phyloP scores from a whole-genome alignment of 2,329 filamentous ascomycete species.

The Pseudocercospora macadamiae region DNA sequence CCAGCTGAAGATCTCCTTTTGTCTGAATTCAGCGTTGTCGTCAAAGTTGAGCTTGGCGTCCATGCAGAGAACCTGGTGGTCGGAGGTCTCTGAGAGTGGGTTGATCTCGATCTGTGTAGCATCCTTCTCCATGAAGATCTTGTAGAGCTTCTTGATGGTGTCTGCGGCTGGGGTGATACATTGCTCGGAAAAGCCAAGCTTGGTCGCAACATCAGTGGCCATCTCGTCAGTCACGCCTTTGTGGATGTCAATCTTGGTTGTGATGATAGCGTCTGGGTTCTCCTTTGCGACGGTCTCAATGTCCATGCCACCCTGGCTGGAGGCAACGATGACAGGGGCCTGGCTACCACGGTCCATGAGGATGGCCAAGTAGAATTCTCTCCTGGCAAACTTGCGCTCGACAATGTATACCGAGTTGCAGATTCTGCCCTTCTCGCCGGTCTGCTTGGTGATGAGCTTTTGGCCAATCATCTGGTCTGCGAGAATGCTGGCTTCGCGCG shows the following conservation, averaged over 20 bases:
- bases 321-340: slow-evolving; percentile 92
- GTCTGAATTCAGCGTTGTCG: slow-evolving; percentile 97
- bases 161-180: slow-evolving; percentile 94
- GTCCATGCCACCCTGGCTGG: slow-evolving; percentile 98
- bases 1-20: slow-evolving; percentile 94
- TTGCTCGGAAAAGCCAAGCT: slow-evolving; percentile 97
- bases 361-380: slow-evolving; percentile 98
- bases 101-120: slow-evolving; percentile 99
- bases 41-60: slow-evolving; percentile 99
- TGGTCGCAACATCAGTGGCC: slow-evolving; percentile 81
- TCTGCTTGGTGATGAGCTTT: slow-evolving; percentile 99
- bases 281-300: slow-evolving; percentile 99
- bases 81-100: slow-evolving; percentile 94
- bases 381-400: slow-evolving; percentile 98
- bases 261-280: slow-evolving; percentile 92
- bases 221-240: slow-evolving; percentile 94
- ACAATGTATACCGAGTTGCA: slow-evolving; percentile 99
- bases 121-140: slow-evolving; percentile 97
- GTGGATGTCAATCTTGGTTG: slow-evolving; percentile 92
- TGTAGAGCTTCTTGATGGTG: slow-evolving; percentile 98
- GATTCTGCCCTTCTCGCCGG: slow-evolving; percentile 85
- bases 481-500: slow-evolving; percentile 94
- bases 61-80: slow-evolving; percentile 98
- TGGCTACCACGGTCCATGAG: slow-evolving; percentile 96
- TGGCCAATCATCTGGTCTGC: slow-evolving; percentile 99